Base-by-base conservation (phyloP, 1,284 basidiomycete genomes). In the Trichosporon sp. region DNA sequence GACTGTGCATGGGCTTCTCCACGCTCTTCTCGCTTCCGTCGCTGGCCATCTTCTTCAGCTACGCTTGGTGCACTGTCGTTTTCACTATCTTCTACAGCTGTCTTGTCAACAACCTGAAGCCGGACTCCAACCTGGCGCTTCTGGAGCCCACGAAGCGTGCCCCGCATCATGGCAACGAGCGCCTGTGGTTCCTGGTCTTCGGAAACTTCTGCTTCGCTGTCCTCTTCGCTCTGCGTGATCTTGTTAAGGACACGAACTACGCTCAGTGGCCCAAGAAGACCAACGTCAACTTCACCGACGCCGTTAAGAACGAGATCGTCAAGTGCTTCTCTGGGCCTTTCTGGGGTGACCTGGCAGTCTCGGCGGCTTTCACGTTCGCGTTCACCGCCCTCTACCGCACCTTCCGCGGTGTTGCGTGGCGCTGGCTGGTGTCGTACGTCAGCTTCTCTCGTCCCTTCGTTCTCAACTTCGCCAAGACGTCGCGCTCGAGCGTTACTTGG, bases 101-200 rank as follows among this genome's bases (percentile, higher is more conserved):
- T 38, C 67, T 70, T 3, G 46, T 77, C 48, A 72, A 65, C 38
- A n/a, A 32, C 35, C 43, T 65, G 70, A 66, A 66, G 70, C 68
- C 71, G 12, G 51, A 70, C 8, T 43, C 71, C 40, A 59, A 74
- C 40, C 73, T 81, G 7, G 70, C 73, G 12, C 72, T 74, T 35
- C 67, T 72, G 35, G 68, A 64, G 38, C 70, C 77, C 14, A 76
- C 79, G 1, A 68, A 70, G 74, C 80, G 81, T 6, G 77, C 83
- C 69, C 80, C 77, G 2, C 79, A 76, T 73, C 81, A 83, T 68
- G 71, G 80, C 6, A 84, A 84, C 67, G 83, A 84, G 72, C 76
- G 80, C 1, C 75, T 81, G 37, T 73, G 82, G 40, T 81, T 83
- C 71, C 77, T 84, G 37, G 65, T 79, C 16, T 51, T 73, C 1